Base-by-base conservation (phyloP, 2,329 filamentous ascomycete species). In the Sclerotinia nivalis region DNA sequence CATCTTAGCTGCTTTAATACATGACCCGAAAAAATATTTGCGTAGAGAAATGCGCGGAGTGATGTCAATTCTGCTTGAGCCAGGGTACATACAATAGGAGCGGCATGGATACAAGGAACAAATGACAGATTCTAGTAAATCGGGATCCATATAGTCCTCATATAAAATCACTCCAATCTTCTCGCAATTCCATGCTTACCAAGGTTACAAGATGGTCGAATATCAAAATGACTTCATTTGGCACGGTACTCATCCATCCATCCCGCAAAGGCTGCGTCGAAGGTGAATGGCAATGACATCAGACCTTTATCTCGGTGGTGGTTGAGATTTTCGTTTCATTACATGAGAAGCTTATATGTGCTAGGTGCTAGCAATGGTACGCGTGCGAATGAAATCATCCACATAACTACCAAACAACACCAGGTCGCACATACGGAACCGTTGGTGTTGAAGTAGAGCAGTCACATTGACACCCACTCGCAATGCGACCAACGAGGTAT, bases 401-500 rank as follows among this genome's bases (percentile, higher is more conserved):
- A 54, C 6, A 54, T 18, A 25, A 54, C 25, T 9, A 28, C n/a
- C 25, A 6, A 31, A 7, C 18, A 61, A 61, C 18, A 34, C 12
- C 25, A 61, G 18, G 2, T 20, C 4, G 10, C 7, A 61, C 20
- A 60, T 9, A 22, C 22, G 43, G 22, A 61, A 28, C 8, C n/a
- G 22, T 25, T 40, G 9, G 20, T 10, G 4, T 31, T 5, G 22
- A 9, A 4, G 34, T n/a, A 28, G 34, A 65, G 9, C 18, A 65
- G 61, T 52, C 15, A 37, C 61, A 15, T 34, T 65, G n/a, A 15
- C 37, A 37, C 47, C n/a, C n/a, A 25, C 31, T 13, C 13, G 47
- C n/a, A 28, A 37, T 40, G 22, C 49, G 34, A 65, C 9, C 20
- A 50, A 31, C 18, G 31, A 68, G 56, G 56, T 54, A 68, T 68